Conservation (phyloP, 352 stramenopile genomes). For the Phytophthora sp. region DNA sequence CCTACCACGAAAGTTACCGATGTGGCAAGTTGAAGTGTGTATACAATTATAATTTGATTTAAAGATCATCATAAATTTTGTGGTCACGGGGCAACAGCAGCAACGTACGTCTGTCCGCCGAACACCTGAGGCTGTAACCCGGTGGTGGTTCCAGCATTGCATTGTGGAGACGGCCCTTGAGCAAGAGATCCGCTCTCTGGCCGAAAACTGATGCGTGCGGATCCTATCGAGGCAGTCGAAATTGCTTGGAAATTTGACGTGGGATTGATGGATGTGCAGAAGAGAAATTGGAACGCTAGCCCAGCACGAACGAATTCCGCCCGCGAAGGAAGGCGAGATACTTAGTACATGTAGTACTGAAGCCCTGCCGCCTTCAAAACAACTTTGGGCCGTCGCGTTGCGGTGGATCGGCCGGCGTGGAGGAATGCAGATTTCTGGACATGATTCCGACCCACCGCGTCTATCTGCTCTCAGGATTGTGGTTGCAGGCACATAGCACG, state of each 20-base stretch:
- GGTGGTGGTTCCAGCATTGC: too few relatives aligned
- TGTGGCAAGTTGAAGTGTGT: constrained; percentile 28
- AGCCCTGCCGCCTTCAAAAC: not conserved
- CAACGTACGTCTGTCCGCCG: constrained; percentile 3
- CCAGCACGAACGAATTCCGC: too few relatives aligned
- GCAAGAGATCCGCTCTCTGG: too few relatives aligned
- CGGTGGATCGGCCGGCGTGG: constrained; percentile 21
- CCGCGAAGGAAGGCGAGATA: too few relatives aligned
- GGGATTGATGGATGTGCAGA: not conserved
- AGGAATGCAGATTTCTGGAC: constrained; percentile 27
- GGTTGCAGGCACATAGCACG: constrained; percentile 5
- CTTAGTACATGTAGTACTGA: too few relatives aligned
- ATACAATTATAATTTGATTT: too few relatives aligned
- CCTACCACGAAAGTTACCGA: too few relatives aligned
- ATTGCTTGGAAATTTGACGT: not conserved
- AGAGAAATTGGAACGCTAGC: not conserved
- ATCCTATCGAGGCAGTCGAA: too few relatives aligned
- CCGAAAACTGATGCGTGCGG: too few relatives aligned
- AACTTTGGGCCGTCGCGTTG: constrained; percentile 7
- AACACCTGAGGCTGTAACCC: constrained; percentile 3
- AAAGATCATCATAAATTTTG: too few relatives aligned
- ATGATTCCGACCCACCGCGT: constrained; percentile 9
- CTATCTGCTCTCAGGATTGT: constrained; percentile 26
- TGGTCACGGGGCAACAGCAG: too few relatives aligned
- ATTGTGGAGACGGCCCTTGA: too few relatives aligned